Conservation (phyloP, 768 basidiomycete genomes). For the Phlegmacium glaucopus region DNA sequence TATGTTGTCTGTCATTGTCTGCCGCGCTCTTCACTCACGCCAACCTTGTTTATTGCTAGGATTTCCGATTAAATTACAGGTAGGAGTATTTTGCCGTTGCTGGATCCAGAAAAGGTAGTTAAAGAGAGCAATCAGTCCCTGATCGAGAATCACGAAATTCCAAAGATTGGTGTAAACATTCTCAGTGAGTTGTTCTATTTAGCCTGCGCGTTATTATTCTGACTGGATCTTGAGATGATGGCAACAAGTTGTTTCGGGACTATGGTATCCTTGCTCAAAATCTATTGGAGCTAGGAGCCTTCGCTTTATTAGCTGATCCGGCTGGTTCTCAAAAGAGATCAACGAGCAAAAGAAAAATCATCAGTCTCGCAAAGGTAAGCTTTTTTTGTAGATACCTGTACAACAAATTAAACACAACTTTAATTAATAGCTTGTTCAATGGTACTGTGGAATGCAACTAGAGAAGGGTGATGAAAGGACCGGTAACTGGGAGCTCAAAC, state of each 20-base stretch:
- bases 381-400: background rate
- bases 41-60: background rate
- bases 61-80: background rate
- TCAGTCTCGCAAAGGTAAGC: slow-evolving; percentile 30
- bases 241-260: slow-evolving; percentile 34
- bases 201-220: background rate
- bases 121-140: slow-evolving; percentile 17
- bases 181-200: slow-evolving; percentile 19
- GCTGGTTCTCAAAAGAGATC: slow-evolving; percentile 1
- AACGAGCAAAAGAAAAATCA: slow-evolving; percentile 22
- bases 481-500: slow-evolving; percentile 32
- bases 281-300: slow-evolving; percentile 32
- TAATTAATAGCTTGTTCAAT: slow-evolving; percentile 24
- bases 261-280: slow-evolving; percentile 33
- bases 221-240: slow-evolving; percentile 25
- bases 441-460: slow-evolving; percentile 28
- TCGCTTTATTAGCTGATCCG: slow-evolving; percentile 29
- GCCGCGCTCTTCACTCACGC: background rate
- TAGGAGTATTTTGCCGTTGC: no score
- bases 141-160: slow-evolving; percentile 25
- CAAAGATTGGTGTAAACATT: slow-evolving; percentile 33
- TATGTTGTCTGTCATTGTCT: slow-evolving; percentile 11
- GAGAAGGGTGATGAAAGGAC: slow-evolving; percentile 27
- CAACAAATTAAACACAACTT: no score
- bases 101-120: no score